Base-by-base conservation (phyloP, 148 eudicot species). In the Cornus florida region DNA sequence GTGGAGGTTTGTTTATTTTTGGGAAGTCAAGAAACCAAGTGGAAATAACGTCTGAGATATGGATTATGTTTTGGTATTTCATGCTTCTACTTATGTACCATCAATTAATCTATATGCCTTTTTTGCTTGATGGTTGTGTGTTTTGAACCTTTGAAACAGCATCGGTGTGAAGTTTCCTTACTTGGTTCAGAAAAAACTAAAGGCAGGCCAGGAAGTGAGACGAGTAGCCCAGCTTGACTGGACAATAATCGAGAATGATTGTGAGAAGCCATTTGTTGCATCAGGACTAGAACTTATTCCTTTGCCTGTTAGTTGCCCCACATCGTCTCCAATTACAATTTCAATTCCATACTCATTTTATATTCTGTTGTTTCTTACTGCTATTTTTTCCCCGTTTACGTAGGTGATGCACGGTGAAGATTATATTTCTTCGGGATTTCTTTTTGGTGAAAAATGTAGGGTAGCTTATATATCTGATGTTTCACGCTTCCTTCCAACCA, bases 351-450 rank as follows among this genome's bases (percentile, higher is more conserved):
- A 23, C 43, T 46, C 67, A 76, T 35, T 41, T 39, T 14, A 14
- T 57, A 70, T 72, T 59, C 69, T 28, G 28, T 39, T 60, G 69
- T 70, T 77, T 38, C 78, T 78, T 13, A 66, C 16, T 67, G 69
- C 23, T 68, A 69, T 16, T 53, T 69, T 62, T 71, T 66, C 48
- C 48, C 10, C 8, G 10, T 43, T 79, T 38, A 23, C 82, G 71
- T 76, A 96, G 99, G 99, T 96, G 80, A 96, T 96, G 98, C 99
- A 96, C 77, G 99, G 99, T 67, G 99, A 96, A 89, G 99, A 96
- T 80, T 96, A 96, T 87, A 86, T 96, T 75, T 86, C 88, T 81
- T 86, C 94, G 66, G 99, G 99, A 32, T 96, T 92, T 83, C 92
- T 80, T 72, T 96, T 96, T 81, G 99, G 99, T 66, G 85, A 86